Conservation (phyloP, 768 basidiomycete species). For the Jaapia argillacea region DNA sequence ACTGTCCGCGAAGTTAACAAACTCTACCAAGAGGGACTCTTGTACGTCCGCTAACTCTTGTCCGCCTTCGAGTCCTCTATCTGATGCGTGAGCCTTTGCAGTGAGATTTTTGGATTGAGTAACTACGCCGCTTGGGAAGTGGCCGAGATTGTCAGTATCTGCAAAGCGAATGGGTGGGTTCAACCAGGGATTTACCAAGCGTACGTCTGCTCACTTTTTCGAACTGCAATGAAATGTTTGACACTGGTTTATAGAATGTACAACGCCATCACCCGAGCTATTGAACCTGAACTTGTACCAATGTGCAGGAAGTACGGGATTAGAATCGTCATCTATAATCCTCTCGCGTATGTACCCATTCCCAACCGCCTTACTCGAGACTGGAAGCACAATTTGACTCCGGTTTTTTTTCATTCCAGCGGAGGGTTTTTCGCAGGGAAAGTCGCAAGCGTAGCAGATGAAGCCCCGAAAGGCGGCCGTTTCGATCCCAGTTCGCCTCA, state of each 20-base stretch:
- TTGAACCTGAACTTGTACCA: conserved; percentile 41
- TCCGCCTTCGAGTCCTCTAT: neutral
- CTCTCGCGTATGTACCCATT: conserved; percentile 33
- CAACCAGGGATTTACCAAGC: conserved; percentile 48
- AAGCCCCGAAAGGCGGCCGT: conserved; percentile 26
- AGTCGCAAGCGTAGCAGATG: conserved; percentile 24
- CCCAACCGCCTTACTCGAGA: neutral
- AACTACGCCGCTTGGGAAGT: conserved; percentile 52
- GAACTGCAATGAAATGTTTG: neutral
- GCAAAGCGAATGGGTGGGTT: conserved; percentile 42
- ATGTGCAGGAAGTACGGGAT: conserved; percentile 50
- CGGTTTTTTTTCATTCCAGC: conserved; percentile 11
- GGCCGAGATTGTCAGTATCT: conserved; percentile 49
- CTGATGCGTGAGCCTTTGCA: conserved; percentile 8
- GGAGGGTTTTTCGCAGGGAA: conserved; percentile 54
- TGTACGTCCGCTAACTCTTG: conserved; percentile 23
- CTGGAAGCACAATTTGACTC: neutral
- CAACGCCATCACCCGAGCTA: conserved; percentile 37
- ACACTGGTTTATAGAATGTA: conserved; percentile 24
- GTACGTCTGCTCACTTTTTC: conserved; percentile 20
- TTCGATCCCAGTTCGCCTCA: conserved; percentile 27
- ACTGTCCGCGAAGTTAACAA: conserved; percentile 45
- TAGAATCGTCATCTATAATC: conserved; percentile 47
- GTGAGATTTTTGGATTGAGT: conserved; percentile 53
- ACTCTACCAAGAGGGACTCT: conserved; percentile 46